Evolutionary conservation across 2,329 filamentous ascomycete genomes (phyloP), one percentile per base, ranked within the genome.

Genomic region (Aureobasidium lini): DNA sequence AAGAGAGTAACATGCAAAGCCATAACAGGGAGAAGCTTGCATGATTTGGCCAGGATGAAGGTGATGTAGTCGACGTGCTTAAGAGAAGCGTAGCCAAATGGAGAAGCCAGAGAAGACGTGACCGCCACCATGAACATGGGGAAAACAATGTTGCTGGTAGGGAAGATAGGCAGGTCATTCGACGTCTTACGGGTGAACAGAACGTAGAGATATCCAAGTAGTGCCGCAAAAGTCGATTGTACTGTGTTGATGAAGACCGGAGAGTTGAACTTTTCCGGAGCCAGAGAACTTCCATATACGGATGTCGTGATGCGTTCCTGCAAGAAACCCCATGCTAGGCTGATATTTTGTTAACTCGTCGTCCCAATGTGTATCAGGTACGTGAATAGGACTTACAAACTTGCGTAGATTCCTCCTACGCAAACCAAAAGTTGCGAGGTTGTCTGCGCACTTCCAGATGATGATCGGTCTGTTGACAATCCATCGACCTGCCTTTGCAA

Each of bases 21-120:
- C 94, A 99, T 97, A 69, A 99, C 94, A 2, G 94, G 94, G n/a
- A 99, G 85, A 18, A 99, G 83, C 78, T 99, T 99, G 86, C 94
- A 99, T 67, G 88, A 92, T 77, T 99, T 97, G 67, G 94, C 93
- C 43, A 99, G 87, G 66, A 96, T 89, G 76, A 95, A 97, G 32
- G 94, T 96, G 69, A 97, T 90, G 76, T 97, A 97, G 82, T 97
- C 94, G 75, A 97, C 91, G 73, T 97, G 91, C 39, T 88, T 86
- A 53, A 97, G 85, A 61, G 86, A 88, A 52, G 94, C 92, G 75
- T 97, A 97, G 66, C 93, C 94, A 70, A 96, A 96, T 2, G 93
- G 93, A n/a, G 88, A 91, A 40, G 93, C 91, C 56, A 97, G 87
- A 4, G 90, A 91, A 67, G 85, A 88, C 4, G 91, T 96, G 59